Evolutionary conservation across 306 rosid species (phyloP), one percentile per base, ranked within the genome.

Genomic region (Amphicarpaea edgeworthii): DNA sequence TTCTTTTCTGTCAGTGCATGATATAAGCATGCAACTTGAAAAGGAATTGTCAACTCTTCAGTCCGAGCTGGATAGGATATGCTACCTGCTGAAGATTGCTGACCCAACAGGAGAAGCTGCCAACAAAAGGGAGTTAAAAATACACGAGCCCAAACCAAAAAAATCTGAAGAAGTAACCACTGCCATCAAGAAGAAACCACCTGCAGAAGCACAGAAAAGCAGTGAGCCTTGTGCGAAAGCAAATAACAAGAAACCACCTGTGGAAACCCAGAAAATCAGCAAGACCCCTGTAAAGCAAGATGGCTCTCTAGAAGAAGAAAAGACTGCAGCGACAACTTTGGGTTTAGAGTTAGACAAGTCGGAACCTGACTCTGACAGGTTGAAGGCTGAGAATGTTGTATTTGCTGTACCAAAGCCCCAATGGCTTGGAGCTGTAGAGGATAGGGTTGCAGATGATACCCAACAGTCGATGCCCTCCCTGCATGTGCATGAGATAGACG

Each of bases 101-200:
- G 98, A 95, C 79, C 97, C 98, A 64, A 79, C 92, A 0, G 97
- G 97, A 60, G 97, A 95, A 79, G 92, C 93, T 61, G 85, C 92
- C 40, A 90, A 83, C 89, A 95, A 85, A 87, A 89, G 98, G 87
- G 93, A 83, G 78, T 65, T 89, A 79, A 83, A 84, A 77, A 38
- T 63, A 70, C 85, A 62, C 41, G 96, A 86, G 67, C 79, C 83
- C 67, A 87, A 81, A 77, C 75, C 87, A 73, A 80, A 37, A 45
- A 81, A 75, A 28, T 53, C 82, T 58, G 87, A 77, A 65, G 87
- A 77, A 65, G 81, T 85, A 19, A 26, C 79, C 14, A 43, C 87
- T 55, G 66, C 54, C 24, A 24, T 68, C 64, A 83, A 81, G 71
- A 83, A 78, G 79, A 89, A 87, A 75, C 83, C 64, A 63, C 81